Evolutionary conservation across 192 early-diverging fungal genomes (phyloP).

Genomic region (Martensiomyces pterosporus): DNA sequence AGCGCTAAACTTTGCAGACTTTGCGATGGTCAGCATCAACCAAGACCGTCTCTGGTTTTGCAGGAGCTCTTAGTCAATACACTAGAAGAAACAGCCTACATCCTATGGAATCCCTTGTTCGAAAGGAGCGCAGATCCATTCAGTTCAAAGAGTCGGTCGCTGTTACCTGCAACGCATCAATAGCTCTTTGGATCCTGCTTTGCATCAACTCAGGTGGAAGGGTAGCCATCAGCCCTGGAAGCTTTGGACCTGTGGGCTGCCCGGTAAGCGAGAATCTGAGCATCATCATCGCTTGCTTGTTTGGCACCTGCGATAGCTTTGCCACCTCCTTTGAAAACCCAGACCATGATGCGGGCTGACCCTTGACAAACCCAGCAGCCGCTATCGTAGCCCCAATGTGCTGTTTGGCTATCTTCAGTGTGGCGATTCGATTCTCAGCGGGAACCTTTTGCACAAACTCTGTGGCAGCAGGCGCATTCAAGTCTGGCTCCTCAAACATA

Average conservation of each 20-base stretch:
- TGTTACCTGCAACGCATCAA: no score
- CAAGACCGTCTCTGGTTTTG: no score
- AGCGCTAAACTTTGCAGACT: no score
- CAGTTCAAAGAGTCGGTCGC: no score
- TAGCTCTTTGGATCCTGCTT: no score
- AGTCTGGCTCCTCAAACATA: constrained; percentile 32
- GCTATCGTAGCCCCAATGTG: constrained; percentile 3
- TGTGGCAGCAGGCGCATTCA: background rate
- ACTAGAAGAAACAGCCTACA: no score
- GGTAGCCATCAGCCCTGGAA: constrained; percentile 27
- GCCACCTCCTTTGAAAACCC: constrained; percentile 41
- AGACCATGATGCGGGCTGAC: constrained; percentile 13
- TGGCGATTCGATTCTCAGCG: constrained; percentile 13
- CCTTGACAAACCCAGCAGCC: no score
- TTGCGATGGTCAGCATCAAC: no score
- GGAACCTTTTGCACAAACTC: constrained; percentile 10
- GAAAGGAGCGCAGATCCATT: no score
- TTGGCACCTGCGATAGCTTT: constrained; percentile 22
- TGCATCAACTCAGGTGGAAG: constrained; percentile 10
- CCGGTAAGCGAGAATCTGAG: constrained; percentile 66
- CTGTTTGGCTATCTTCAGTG: constrained; percentile 6
- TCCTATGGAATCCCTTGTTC: no score
- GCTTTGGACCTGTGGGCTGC: constrained; percentile 24
- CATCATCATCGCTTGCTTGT: constrained; percentile 59
- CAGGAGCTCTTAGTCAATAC: no score